Percentiles rank a stretch among this genome's conserved stretches.
Conservation (phyloP, 2,329 filamentous ascomycete species). For the Cucurbitaria berberidis region DNA sequence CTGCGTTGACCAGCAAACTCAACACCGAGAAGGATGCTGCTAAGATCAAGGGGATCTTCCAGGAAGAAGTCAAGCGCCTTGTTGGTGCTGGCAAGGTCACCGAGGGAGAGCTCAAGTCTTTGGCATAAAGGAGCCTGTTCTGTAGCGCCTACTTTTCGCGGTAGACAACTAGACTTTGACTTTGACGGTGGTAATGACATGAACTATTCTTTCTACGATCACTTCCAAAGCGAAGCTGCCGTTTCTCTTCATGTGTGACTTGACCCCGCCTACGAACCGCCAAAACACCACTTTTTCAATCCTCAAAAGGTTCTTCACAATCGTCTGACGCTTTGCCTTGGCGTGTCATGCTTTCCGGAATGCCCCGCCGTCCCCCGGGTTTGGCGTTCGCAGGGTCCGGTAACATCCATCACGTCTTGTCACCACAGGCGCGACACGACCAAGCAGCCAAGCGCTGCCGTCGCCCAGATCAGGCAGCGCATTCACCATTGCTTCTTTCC, state of each 20-base stretch:
- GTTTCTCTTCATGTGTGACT: not conserved
- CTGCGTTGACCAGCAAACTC: slow-evolving; percentile 79
- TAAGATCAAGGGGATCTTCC: slow-evolving; percentile 86
- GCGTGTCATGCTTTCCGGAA: slow-evolving; percentile 3
- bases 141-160: not conserved
- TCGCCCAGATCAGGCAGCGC: slow-evolving; percentile 21
- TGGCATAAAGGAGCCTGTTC: slow-evolving; percentile 43
- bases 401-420: slow-evolving; percentile 12
- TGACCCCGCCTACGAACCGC: not conserved
- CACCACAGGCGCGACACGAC: slow-evolving; percentile 20
- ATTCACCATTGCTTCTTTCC: slow-evolving; percentile 3
- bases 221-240: not conserved
- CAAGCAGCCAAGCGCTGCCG: slow-evolving; percentile 34
- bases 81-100: slow-evolving; percentile 84
- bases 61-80: slow-evolving; percentile 77
- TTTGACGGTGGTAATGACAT: slow-evolving; percentile 11
- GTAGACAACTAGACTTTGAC: slow-evolving; percentile 28
- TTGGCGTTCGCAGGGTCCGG: slow-evolving; percentile 6
- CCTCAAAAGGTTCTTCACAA: not conserved
- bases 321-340: not conserved
- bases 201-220: not conserved
- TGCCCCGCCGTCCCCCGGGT: not conserved
- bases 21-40: slow-evolving; percentile 76
- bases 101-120: slow-evolving; percentile 76
- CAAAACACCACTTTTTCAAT: not conserved